Evolutionary conservation across 2,329 filamentous ascomycete species (phyloP), one percentile per base, ranked within the genome.

Genomic region (Diplodia seriata): DNA sequence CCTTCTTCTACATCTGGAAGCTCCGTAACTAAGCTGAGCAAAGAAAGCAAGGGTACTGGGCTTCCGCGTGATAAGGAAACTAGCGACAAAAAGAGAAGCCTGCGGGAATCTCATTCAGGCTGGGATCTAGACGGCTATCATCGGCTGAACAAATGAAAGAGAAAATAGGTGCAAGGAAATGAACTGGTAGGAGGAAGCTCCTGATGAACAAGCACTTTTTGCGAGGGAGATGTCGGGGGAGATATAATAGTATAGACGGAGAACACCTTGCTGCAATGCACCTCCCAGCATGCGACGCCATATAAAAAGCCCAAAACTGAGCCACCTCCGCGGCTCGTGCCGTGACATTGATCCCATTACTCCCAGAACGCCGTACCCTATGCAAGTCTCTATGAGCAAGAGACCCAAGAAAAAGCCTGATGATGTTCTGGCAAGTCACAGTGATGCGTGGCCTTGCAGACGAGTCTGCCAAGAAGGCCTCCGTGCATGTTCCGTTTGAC

Each of bases 81-180:
- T 49, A 31, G 59, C n/a, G 31, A 63, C 29, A 51, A 29, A 63
- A 61, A 47, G 31, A 66, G 26, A 59, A 59, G 65, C 65, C 65
- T 67, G 65, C 65, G 40, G 43, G 54, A 67, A 59, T 67, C 65
- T 67, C 65, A 67, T 67, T 67, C 65, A 67, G 65, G 65, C 65
- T 67, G 53, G 65, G 55, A 59, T 67, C 65, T 67, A 67, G 65
- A 61, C 55, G 54, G 65, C 55, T 67, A 67, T 67, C 55, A 61
- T 67, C 65, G 65, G 65, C 65, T 61, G 33, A 67, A 50, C 31
- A 57, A 50, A 59, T 29, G 47, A 51, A 33, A 36, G 53, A 43
- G 49, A 67, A 67, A 51, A 59, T 57, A 43, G 36, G 50, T 26
- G 47, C 49, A 61, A 53, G 55, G 65, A 47, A 54, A 67, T 40